phyloP scores from a whole-genome alignment of 2,329 filamentous ascomycete species.

The Tolypocladium guangdongense region DNA sequence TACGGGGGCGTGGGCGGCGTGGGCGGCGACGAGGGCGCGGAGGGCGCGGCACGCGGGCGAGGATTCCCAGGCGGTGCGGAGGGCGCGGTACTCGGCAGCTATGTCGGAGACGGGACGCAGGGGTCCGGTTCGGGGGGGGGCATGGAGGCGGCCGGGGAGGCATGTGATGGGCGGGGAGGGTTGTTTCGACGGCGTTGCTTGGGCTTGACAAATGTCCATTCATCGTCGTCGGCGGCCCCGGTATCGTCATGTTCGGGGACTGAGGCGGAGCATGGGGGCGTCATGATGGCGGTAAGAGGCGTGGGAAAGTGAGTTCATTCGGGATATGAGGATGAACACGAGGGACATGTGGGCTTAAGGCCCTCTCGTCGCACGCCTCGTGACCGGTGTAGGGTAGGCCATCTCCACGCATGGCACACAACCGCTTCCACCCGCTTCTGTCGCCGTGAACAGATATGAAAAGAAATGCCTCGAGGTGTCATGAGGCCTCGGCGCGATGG shows the following conservation, averaged over 20 bases:
- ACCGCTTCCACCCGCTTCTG: too few species aligned
- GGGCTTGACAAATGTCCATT: not conserved
- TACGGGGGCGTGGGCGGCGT: constrained; percentile 14
- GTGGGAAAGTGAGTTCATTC: not conserved
- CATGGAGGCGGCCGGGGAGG: not conserved
- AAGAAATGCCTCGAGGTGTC: too few species aligned
- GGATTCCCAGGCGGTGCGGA: constrained; percentile 16
- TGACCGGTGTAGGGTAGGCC: too few species aligned
- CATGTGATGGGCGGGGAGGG: constrained; percentile 2
- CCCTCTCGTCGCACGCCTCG: too few species aligned
- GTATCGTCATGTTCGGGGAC: not conserved
- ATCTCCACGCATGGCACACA: too few species aligned
- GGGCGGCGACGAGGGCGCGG: constrained; percentile 18
- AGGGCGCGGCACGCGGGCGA: constrained; percentile 20
- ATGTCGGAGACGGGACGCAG: constrained; percentile 15
- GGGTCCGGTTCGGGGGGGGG: not conserved
- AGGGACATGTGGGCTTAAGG: too few species aligned
- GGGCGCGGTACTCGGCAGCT: constrained; percentile 15
- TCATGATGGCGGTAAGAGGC: not conserved
- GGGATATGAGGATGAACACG: not conserved
- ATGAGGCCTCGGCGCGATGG: too few species aligned
- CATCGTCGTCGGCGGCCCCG: not conserved
- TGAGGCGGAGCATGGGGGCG: not conserved
- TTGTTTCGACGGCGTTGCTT: not conserved
- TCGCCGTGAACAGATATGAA: too few species aligned